A percentile compares a stretch with the other conserved stretches of the same genome.
These are phyloP conservation scores for Trichophyton simii DNA, from an alignment of 2,329 filamentous ascomycete genomes.

Conservation along the genomic window DNA sequence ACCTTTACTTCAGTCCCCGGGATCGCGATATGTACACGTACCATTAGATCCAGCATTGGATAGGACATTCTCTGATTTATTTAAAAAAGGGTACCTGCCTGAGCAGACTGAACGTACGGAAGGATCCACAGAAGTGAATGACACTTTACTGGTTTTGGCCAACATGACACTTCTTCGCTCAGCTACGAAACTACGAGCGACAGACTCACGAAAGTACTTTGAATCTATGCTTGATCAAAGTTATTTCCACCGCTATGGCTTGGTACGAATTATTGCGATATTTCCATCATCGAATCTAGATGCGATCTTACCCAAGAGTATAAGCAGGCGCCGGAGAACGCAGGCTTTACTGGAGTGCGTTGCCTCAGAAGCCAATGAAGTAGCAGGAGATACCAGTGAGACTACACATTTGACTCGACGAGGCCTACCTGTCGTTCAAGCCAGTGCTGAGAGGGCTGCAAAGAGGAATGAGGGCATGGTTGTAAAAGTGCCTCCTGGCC, in stretches of 20 bases:
- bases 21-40: slow-evolving; percentile 39
- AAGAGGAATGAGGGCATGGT: slow-evolving; percentile 19
- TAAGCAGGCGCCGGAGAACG: slow-evolving; percentile 45
- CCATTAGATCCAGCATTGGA: slow-evolving; percentile 45
- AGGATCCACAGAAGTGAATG: slow-evolving; percentile 45
- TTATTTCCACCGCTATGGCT: slow-evolving; percentile 62
- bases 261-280: slow-evolving; percentile 69
- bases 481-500: slow-evolving; percentile 21
- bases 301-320: slow-evolving; percentile 47
- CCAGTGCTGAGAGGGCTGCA: slow-evolving; percentile 20
- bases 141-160: slow-evolving; percentile 59
- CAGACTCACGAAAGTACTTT: slow-evolving; percentile 49
- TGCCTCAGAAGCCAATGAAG: slow-evolving; percentile 28
- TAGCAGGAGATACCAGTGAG: slow-evolving; percentile 24
- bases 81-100: slow-evolving; percentile 32
- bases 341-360: slow-evolving; percentile 48
- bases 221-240: slow-evolving; percentile 43
- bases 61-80: slow-evolving; percentile 38
- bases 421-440: slow-evolving; percentile 17
- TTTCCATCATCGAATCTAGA: slow-evolving; percentile 48
- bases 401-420: slow-evolving; percentile 17
- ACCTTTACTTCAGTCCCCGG: slow-evolving; percentile 41
- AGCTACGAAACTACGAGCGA: slow-evolving; percentile 46
- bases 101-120: slow-evolving; percentile 39
- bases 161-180: slow-evolving; percentile 49